phyloP scores from a whole-genome alignment of 2,329 filamentous ascomycete species.

The Endoconidiophora polonica region DNA sequence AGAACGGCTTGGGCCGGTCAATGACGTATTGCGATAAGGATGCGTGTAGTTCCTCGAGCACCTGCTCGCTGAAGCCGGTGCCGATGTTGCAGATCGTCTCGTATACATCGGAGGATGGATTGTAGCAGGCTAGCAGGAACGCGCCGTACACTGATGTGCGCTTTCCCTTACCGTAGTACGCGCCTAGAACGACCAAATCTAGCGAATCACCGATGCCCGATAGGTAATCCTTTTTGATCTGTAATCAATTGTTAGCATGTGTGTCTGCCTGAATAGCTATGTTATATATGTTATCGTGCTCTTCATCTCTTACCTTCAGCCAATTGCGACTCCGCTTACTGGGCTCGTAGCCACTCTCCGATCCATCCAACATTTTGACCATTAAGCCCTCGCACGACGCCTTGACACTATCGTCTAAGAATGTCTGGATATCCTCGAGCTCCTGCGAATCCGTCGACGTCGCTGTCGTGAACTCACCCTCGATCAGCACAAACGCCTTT shows the following conservation, averaged over 20 bases:
- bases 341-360: slow-evolving; percentile 86
- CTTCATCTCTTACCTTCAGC: slow-evolving; percentile 54
- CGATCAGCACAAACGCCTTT: slow-evolving; percentile 54
- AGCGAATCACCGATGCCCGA: slow-evolving; percentile 86
- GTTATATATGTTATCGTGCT: not conserved
- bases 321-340: slow-evolving; percentile 94
- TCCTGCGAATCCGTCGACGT: slow-evolving; percentile 75
- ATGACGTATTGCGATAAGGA: slow-evolving; percentile 65
- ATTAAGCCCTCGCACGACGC: slow-evolving; percentile 93
- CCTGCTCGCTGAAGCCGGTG: slow-evolving; percentile 87
- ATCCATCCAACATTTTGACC: slow-evolving; percentile 97
- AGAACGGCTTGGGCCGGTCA: slow-evolving; percentile 85
- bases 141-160: slow-evolving; percentile 90
- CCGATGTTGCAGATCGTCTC: slow-evolving; percentile 98
- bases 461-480: slow-evolving; percentile 85
- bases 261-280: not conserved
- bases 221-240: slow-evolving; percentile 98
- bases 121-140: slow-evolving; percentile 90
- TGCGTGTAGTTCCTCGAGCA: slow-evolving; percentile 72
- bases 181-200: slow-evolving; percentile 86
- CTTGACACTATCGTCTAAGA: slow-evolving; percentile 89
- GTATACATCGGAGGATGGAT: slow-evolving; percentile 60
- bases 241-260: slow-evolving; percentile 1
- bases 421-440: slow-evolving; percentile 79
- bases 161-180: slow-evolving; percentile 89